phyloP scores from a whole-genome alignment of 768 basidiomycete genomes.

The Pleurotus platypus region DNA sequence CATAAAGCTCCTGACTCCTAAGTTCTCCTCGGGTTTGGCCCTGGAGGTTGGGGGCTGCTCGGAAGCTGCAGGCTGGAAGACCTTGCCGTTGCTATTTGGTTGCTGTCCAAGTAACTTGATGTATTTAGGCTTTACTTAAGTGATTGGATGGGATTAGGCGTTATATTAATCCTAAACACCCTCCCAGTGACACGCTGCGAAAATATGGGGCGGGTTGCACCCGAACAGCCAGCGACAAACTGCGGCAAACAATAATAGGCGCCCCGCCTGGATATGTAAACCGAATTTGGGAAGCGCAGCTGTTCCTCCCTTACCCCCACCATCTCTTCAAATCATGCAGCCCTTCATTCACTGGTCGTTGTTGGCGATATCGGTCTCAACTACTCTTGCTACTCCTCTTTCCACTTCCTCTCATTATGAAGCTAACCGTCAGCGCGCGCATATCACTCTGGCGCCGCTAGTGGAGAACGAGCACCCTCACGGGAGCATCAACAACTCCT shows the following conservation, averaged over 20 bases:
- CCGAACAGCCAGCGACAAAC: background rate
- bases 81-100: too few species aligned
- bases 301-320: slow-evolving; percentile 9
- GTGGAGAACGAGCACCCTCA: slow-evolving; percentile 57
- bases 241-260: background rate
- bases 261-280: background rate
- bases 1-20: too few species aligned
- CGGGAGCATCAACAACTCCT: slow-evolving; percentile 83
- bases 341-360: slow-evolving; percentile 37
- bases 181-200: too few species aligned
- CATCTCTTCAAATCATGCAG: slow-evolving; percentile 37
- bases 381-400: slow-evolving; percentile 42
- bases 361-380: slow-evolving; percentile 35
- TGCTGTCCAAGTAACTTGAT: too few species aligned
- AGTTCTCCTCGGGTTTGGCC: too few species aligned
- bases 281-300: slow-evolving; percentile 5
- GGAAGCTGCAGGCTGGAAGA: too few species aligned
- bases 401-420: slow-evolving; percentile 12
- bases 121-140: too few species aligned
- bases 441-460: slow-evolving; percentile 59
- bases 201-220: too few species aligned
- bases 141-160: too few species aligned
- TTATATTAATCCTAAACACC: too few species aligned
- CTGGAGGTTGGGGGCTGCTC: too few species aligned
- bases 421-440: slow-evolving; percentile 30